Evolutionary conservation across 2,329 filamentous ascomycete genomes (phyloP).

Genomic region (Biscogniauxia sp.): DNA sequence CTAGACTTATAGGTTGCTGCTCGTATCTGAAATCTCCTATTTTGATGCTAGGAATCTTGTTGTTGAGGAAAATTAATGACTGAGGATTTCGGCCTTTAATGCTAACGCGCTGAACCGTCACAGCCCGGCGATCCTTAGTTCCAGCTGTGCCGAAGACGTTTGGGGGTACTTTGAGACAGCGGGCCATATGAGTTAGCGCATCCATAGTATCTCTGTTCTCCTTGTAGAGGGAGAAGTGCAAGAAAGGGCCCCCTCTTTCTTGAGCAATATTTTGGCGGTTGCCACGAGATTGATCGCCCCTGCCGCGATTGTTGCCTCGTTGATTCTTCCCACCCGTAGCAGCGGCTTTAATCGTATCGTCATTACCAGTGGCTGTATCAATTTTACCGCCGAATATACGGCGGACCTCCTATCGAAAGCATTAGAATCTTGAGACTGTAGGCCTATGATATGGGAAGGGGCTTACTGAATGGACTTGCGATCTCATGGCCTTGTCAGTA

Average conservation of each 20-base stretch:
- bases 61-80: slow-evolving; percentile 64
- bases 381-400: slow-evolving; percentile 76
- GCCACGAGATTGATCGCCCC: slow-evolving; percentile 22
- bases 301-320: slow-evolving; percentile 29
- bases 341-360: slow-evolving; percentile 62
- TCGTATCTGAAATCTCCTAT: slow-evolving; percentile 83
- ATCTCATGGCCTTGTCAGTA: slow-evolving; percentile 27
- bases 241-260: slow-evolving; percentile 63
- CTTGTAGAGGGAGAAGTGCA: slow-evolving; percentile 93
- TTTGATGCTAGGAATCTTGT: slow-evolving; percentile 57
- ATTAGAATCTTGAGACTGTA: slow-evolving; percentile 17
- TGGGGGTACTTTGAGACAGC: slow-evolving; percentile 69
- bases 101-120: slow-evolving; percentile 80
- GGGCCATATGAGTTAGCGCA: slow-evolving; percentile 72
- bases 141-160: slow-evolving; percentile 76
- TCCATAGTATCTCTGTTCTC: slow-evolving; percentile 98
- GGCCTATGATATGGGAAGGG: not conserved
- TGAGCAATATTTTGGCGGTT: slow-evolving; percentile 22
- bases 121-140: slow-evolving; percentile 86
- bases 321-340: slow-evolving; percentile 21
- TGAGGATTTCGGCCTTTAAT: slow-evolving; percentile 51
- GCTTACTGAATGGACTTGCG: slow-evolving; percentile 46
- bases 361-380: slow-evolving; percentile 65
- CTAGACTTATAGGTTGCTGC: slow-evolving; percentile 70
- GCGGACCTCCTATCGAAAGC: slow-evolving; percentile 54